These are phyloP conservation scores for Gossypium laxum DNA, from an alignment of 441 rosid species.

Conservation along the genomic window DNA sequence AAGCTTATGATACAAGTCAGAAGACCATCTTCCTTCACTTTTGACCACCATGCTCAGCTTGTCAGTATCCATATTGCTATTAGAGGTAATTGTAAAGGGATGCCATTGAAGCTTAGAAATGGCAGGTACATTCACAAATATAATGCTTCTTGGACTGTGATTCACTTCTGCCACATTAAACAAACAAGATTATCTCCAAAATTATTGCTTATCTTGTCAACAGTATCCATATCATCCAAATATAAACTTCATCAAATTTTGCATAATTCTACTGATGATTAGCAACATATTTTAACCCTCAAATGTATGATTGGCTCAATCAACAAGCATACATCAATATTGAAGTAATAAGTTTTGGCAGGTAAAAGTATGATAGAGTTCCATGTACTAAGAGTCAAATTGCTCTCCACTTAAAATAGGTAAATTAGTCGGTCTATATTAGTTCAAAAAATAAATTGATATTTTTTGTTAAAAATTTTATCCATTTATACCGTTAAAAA, in stretches of 20 bases:
- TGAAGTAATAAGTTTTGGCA: too few species aligned
- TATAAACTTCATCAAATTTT: too few species aligned
- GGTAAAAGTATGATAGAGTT: too few species aligned
- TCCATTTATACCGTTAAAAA: background rate
- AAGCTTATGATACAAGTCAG: conserved; percentile 27
- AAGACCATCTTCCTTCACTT: conserved; percentile 45
- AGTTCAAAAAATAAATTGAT: too few species aligned
- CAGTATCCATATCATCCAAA: too few species aligned
- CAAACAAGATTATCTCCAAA: background rate
- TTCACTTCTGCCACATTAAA: conserved; percentile 25
- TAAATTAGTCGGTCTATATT: too few species aligned
- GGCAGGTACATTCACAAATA: conserved; percentile 36
- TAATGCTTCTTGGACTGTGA: conserved; percentile 32
- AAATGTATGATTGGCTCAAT: too few species aligned
- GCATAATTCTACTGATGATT: too few species aligned
- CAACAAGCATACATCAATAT: too few species aligned
- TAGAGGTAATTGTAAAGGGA: conserved; percentile 45
- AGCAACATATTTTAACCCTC: too few species aligned
- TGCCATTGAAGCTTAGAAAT: conserved; percentile 61
- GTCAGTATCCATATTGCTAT: conserved; percentile 36
- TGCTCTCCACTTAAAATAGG: too few species aligned
- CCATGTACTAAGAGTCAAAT: too few species aligned
- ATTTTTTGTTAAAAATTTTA: background rate
- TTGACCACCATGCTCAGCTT: conserved; percentile 36
- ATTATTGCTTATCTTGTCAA: background rate